Evolutionary conservation across 768 basidiomycete species (phyloP).

Genomic region (Leccinum boreale): DNA sequence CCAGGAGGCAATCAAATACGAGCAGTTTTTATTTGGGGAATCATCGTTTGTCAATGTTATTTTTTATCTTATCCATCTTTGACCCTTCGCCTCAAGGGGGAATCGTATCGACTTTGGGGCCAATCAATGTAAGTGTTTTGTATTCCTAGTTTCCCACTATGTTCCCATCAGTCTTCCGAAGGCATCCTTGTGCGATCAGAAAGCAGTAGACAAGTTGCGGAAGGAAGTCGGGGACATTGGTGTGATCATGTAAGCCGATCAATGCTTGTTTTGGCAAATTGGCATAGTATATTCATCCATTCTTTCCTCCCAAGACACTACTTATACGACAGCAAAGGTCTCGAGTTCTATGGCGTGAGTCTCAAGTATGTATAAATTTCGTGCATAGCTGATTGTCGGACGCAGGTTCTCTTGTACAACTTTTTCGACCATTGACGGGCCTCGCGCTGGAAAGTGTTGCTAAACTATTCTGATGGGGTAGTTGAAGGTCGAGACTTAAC

Average conservation of each 20-base stretch:
- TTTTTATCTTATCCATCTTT: not conserved
- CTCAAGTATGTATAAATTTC: not conserved
- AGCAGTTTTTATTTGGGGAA: slow-evolving; percentile 55
- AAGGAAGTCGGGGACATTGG: slow-evolving; percentile 57
- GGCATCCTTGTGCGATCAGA: slow-evolving; percentile 71
- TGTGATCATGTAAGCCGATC: slow-evolving; percentile 47
- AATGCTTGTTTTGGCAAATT: not conserved
- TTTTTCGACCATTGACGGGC: slow-evolving; percentile 58
- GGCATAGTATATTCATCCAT: not conserved
- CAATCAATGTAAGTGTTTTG: slow-evolving; percentile 50
- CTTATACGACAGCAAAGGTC: slow-evolving; percentile 33
- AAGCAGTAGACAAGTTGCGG: slow-evolving; percentile 44
- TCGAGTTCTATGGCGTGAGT: slow-evolving; percentile 24
- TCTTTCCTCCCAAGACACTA: slow-evolving; percentile 23
- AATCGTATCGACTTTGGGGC: slow-evolving; percentile 58
- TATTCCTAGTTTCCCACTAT: not conserved
- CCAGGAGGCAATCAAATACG: slow-evolving; percentile 39
- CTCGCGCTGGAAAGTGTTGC: slow-evolving; percentile 58
- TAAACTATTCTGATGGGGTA: slow-evolving; percentile 38
- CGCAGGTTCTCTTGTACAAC: slow-evolving; percentile 67
- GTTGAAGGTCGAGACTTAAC: slow-evolving; percentile 10
- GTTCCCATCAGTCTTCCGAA: slow-evolving; percentile 19
- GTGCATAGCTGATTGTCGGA: not conserved
- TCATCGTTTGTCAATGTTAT: slow-evolving; percentile 36
- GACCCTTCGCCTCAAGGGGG: slow-evolving; percentile 32